phyloP scores from a whole-genome alignment of 208 protist genomes.

The Trypanosoma theileri region DNA sequence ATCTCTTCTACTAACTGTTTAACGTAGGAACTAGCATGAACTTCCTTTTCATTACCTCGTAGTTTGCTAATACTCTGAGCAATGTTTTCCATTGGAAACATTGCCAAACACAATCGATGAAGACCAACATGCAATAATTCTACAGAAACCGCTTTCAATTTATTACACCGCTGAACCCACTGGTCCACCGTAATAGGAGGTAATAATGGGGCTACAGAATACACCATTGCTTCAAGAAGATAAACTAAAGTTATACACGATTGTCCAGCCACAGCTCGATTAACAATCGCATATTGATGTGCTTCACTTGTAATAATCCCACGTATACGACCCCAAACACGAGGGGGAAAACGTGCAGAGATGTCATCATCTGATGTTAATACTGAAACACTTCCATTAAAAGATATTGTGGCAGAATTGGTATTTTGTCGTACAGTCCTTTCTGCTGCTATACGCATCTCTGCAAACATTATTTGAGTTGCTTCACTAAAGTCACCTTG shows the following conservation, averaged over 20 bases:
- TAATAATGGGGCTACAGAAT: conserved; percentile 56
- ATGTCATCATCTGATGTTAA: conserved; percentile 3
- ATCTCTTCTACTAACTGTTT: conserved; percentile 49
- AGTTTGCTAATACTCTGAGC: conserved; percentile 64
- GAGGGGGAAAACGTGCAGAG: conserved; percentile 47
- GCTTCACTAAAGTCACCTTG: conserved; percentile 63
- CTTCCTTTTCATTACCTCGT: conserved; percentile 55
- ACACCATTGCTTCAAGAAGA: conserved; percentile 58
- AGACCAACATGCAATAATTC: conserved; percentile 81
- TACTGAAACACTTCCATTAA: neutral
- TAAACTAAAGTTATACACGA: conserved; percentile 59
- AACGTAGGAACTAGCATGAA: conserved; percentile 67
- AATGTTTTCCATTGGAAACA: conserved; percentile 61
- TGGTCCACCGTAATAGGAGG: conserved; percentile 35
- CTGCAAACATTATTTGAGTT: conserved; percentile 43
- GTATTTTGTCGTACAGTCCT: conserved; percentile 37
- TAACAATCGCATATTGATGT: conserved; percentile 64
- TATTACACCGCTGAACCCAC: conserved; percentile 40
- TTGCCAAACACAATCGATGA: conserved; percentile 74
- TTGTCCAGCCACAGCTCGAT: conserved; percentile 64
- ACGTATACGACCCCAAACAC: conserved; percentile 60
- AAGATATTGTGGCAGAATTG: neutral
- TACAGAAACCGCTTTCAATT: conserved; percentile 47
- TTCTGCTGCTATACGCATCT: conserved; percentile 50
- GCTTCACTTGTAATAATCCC: conserved; percentile 48